Base-by-base conservation (phyloP, 495 filamentous ascomycete genomes). In the Arthonia radiata region DNA sequence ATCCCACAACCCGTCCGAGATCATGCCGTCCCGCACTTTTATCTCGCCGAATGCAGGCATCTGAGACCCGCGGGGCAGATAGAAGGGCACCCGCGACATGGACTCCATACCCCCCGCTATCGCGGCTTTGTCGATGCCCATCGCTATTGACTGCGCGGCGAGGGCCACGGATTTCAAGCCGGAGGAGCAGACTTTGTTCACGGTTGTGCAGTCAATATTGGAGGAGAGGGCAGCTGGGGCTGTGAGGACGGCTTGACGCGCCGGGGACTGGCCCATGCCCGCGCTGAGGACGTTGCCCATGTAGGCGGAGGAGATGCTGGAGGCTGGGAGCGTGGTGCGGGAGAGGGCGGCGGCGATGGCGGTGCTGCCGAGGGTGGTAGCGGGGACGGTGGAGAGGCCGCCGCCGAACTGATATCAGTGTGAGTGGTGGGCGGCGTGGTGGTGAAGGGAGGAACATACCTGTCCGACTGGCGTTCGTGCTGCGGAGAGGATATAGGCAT, bases 181-280 rank as follows among this genome's bases (percentile, higher is more conserved):
- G 0, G 82, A 92, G 8, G 86, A 68, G 52, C 86, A 97, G 17
- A 97, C 86, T 46, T 97, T 97, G 56, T 97, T 97, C 48, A 97
- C 65, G 3, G 86, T 93, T 29, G 70, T 62, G 13, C 81, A 69
- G 47, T 97, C 86, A 18, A 86, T 63, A 4, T 58, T 64, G 5
- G 61, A 49, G 2, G 77, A 57, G 5, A 97, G 64, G 7, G 79
- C 81, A n/a, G n/a, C n/a, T n/a, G n/a, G n/a, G n/a, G 86, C 73
- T 39, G 78, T 77, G 26, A 93, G 73, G 26, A 64, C 57, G 14
- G 83, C 86, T 52, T 97, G 86, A 17, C 86, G 71, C 12, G 86
- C 82, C 1, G 86, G 86, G 2, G 86, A 64, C 46, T 97, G 86
- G 17, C 86, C 86, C 11, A 80, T 58, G 23, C 59, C 58, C 10